phyloP scores from a whole-genome alignment of 352 stramenopile genomes.

The Pythium dissimile region DNA sequence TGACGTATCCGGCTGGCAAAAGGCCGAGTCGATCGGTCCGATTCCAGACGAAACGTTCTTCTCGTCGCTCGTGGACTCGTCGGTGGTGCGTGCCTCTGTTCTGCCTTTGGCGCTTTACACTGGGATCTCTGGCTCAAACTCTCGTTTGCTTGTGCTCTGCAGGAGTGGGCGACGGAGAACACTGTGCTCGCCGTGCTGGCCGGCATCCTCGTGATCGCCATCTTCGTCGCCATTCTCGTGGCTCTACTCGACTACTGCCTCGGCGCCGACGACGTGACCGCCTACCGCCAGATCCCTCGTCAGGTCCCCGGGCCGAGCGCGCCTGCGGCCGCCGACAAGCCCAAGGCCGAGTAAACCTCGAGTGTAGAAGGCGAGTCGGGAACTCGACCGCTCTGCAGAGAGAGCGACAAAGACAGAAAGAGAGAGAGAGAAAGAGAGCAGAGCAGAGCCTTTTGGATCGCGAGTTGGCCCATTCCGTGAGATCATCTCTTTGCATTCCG shows the following conservation, averaged over 20 bases:
- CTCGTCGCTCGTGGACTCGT: slow-evolving; percentile 20
- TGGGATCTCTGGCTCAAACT: background rate
- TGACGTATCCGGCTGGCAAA: slow-evolving; percentile 22
- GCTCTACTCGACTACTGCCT: slow-evolving; percentile 38
- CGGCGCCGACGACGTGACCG: slow-evolving; percentile 34
- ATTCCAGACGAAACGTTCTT: slow-evolving; percentile 35
- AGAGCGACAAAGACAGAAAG: background rate
- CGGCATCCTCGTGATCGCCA: slow-evolving; percentile 30
- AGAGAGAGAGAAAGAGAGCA: slow-evolving; percentile 1
- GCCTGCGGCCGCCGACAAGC: slow-evolving; percentile 14
- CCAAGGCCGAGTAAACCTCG: slow-evolving; percentile 19
- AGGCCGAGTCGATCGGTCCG: slow-evolving; percentile 27
- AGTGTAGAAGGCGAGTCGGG: too few species aligned
- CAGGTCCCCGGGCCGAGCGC: slow-evolving; percentile 15
- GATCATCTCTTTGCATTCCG: background rate
- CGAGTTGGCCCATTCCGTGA: too few species aligned
- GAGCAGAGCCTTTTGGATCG: too few species aligned
- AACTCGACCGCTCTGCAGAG: too few species aligned
- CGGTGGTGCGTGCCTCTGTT: slow-evolving; percentile 5
- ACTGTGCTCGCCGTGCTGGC: slow-evolving; percentile 31
- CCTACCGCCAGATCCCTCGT: slow-evolving; percentile 45
- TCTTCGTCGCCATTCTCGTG: slow-evolving; percentile 36
- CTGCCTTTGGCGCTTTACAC: background rate
- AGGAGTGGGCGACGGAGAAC: slow-evolving; percentile 38
- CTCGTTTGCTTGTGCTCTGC: background rate